Conservation (phyloP, 805 yeast species). For the Metschnikowia borealis region DNA sequence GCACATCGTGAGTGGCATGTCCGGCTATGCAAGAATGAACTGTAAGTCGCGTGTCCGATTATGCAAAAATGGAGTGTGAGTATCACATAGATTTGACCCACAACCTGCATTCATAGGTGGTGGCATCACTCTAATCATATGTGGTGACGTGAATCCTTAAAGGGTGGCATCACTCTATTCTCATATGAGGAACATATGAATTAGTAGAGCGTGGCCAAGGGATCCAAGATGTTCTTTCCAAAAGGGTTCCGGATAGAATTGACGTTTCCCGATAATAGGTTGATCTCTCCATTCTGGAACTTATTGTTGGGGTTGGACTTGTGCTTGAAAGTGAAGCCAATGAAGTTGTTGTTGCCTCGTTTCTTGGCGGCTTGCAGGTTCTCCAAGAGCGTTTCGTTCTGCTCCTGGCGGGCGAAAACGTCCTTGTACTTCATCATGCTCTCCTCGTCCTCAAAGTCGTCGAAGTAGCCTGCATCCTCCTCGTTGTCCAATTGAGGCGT, state of each 20-base stretch:
- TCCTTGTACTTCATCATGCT: conserved; percentile 98
- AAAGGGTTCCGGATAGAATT: conserved; percentile 9
- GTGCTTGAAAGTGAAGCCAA: conserved; percentile 96
- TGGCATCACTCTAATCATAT: too few relatives aligned
- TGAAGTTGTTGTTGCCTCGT: conserved; percentile 49
- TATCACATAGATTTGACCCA: too few relatives aligned
- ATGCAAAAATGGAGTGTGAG: too few relatives aligned
- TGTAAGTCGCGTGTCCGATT: too few relatives aligned
- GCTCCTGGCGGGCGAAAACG: conserved; percentile 87
- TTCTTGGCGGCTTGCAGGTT: conserved; percentile 45
- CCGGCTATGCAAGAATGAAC: too few relatives aligned
- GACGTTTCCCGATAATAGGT: conserved; percentile 27
- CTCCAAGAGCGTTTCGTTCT: conserved; percentile 76
- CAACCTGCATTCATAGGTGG: too few relatives aligned
- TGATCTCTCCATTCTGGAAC: conserved; percentile 36
- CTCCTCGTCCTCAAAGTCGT: conserved; percentile 92
- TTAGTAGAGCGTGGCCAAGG: conserved; percentile 42
- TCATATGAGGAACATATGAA: too few relatives aligned
- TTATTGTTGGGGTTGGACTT: conserved; percentile 55
- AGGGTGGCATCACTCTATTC: not conserved
- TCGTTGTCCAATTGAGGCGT: conserved; percentile 96
- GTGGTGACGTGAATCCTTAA: too few relatives aligned
- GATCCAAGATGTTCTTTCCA: conserved; percentile 32
- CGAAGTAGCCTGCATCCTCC: conserved; percentile 98
- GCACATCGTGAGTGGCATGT: too few relatives aligned